A percentile compares a stretch with the other conserved stretches of the same genome.
These are phyloP conservation scores for Mortierella sp. DNA, from an alignment of 371 early-diverging fungal species.

Conservation along the genomic window DNA sequence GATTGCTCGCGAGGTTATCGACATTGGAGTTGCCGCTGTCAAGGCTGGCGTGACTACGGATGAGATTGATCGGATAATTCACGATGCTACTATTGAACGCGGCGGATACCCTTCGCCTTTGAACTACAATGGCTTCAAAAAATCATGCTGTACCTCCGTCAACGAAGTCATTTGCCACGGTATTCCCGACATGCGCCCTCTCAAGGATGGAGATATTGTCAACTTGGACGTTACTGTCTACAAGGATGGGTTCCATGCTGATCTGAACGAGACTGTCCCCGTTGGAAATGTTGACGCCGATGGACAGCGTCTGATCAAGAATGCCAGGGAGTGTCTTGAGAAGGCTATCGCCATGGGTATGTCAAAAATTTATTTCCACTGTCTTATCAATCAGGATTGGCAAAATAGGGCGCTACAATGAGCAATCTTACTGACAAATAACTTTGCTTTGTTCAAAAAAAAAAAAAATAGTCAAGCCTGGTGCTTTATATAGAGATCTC, in stretches of 20 bases:
- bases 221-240: constrained; percentile 92
- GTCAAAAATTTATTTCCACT: neutral
- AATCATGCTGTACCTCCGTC: constrained; percentile 89
- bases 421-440: too few species aligned
- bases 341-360: constrained; percentile 88
- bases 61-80: constrained; percentile 89
- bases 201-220: constrained; percentile 93
- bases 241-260: constrained; percentile 93
- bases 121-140: constrained; percentile 94
- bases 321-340: constrained; percentile 86
- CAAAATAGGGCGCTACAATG: too few species aligned
- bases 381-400: too few species aligned
- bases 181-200: constrained; percentile 89
- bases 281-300: constrained; percentile 88
- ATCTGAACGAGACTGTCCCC: constrained; percentile 88
- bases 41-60: constrained; percentile 92
- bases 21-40: constrained; percentile 82
- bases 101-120: constrained; percentile 95
- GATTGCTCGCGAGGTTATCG: constrained; percentile 90
- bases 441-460: neutral
- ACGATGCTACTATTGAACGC: constrained; percentile 88
- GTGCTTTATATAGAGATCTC: constrained; percentile 90
- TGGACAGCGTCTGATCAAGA: constrained; percentile 81
- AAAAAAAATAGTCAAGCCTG: constrained; percentile 81
- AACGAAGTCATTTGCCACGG: constrained; percentile 91